Evolutionary conservation across 129 eudicot genomes (phyloP).

Genomic region (Flaveria sonorensis): DNA sequence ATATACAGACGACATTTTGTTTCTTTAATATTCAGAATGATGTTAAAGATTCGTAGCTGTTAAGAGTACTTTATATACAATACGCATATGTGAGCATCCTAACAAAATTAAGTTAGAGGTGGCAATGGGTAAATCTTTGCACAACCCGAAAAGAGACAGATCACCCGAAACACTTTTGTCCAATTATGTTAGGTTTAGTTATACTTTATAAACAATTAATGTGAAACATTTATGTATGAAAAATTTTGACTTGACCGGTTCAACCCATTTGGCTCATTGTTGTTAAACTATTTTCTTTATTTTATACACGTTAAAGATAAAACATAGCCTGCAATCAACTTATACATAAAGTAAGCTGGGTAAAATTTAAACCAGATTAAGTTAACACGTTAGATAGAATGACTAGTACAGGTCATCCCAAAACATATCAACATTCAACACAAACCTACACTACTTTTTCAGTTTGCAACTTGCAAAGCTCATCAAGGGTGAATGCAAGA

Average conservation of each 20-base stretch:
- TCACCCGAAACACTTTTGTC: background rate
- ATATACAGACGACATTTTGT: slow-evolving; percentile 4
- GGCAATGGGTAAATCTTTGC: too few relatives aligned
- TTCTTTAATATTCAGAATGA: background rate
- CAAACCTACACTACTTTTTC: slow-evolving; percentile 7
- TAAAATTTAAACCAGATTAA: slow-evolving; percentile 2
- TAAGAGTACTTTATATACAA: background rate
- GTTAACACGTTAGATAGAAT: background rate
- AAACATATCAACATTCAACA: background rate
- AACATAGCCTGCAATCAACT: background rate
- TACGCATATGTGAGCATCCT: background rate
- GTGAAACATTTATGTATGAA: background rate
- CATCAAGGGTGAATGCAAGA: slow-evolving; percentile 49
- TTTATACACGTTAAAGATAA: background rate
- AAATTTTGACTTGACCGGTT: background rate
- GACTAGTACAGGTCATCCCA: background rate
- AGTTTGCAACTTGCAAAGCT: slow-evolving; percentile 43
- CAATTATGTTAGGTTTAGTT: background rate
- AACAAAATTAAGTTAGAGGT: background rate
- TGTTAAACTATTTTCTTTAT: background rate
- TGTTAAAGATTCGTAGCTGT: background rate
- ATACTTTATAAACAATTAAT: too few relatives aligned
- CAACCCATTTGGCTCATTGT: background rate
- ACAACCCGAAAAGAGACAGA: background rate
- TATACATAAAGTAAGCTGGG: background rate